A percentile compares a stretch with the other conserved stretches of the same genome.
Conservation (phyloP, 2,329 filamentous ascomycete genomes). For the Metarhizium brunneum region DNA sequence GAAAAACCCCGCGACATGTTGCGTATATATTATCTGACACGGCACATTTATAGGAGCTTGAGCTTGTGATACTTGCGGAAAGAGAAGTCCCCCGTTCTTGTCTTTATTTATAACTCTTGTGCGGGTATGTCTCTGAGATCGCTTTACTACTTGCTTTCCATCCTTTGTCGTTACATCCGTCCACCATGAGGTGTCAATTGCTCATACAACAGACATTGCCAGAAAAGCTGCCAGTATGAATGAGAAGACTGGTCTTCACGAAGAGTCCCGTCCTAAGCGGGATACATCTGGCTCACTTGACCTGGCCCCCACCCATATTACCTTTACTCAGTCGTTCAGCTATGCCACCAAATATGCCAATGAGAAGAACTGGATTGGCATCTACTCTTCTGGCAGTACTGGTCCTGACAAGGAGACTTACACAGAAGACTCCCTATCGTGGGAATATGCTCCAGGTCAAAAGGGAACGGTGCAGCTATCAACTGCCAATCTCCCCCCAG, state of each 20-base stretch:
- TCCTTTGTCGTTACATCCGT: no score
- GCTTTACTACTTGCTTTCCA: neutral
- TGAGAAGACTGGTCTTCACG: neutral
- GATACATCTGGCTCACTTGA: neutral
- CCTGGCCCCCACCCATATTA: neutral
- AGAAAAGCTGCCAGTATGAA: neutral
- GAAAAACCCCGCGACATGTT: neutral
- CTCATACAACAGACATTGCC: neutral
- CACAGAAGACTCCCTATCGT: slow-evolving; percentile 17
- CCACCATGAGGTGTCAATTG: slow-evolving; percentile 1
- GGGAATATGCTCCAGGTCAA: slow-evolving; percentile 19
- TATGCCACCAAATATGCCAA: slow-evolving; percentile 19
- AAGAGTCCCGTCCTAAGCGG: neutral
- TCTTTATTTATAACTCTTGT: neutral
- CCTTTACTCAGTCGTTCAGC: slow-evolving; percentile 10
- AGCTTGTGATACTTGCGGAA: neutral
- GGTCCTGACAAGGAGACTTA: slow-evolving; percentile 21
- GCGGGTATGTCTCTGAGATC: neutral
- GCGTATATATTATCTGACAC: slow-evolving; percentile 1
- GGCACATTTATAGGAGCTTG: neutral
- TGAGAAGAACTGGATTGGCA: slow-evolving; percentile 26
- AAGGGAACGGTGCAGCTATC: slow-evolving; percentile 17
- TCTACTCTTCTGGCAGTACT: slow-evolving; percentile 21
- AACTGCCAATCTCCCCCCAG: slow-evolving; percentile 13
- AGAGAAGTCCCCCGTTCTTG: neutral